A percentile compares a stretch with the other conserved stretches of the same genome.
Evolutionary conservation across 805 yeast genomes (phyloP).

Genomic region (Suhomyces faveliae): DNA sequence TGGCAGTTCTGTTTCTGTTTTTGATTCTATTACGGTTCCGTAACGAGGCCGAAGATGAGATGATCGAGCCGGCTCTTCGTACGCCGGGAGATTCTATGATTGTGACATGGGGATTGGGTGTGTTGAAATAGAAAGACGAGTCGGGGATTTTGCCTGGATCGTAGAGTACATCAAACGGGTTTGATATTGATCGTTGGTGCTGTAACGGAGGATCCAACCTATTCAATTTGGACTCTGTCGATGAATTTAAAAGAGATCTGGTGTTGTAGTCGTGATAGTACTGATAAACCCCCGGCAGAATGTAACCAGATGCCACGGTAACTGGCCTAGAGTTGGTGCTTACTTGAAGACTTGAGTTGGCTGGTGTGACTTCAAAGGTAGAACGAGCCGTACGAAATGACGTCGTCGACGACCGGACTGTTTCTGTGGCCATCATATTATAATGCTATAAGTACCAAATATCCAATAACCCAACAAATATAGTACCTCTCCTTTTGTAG

Average conservation of each 20-base stretch:
- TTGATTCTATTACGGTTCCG: constrained; percentile 30
- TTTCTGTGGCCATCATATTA: background rate
- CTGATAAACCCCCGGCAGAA: constrained; percentile 7
- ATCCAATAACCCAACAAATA: background rate
- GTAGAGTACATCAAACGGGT: constrained; percentile 31
- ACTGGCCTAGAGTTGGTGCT: background rate
- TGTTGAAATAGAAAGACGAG: background rate
- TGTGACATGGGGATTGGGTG: constrained; percentile 24
- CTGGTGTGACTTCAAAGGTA: constrained; percentile 1
- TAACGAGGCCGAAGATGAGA: constrained; percentile 31
- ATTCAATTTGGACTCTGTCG: background rate
- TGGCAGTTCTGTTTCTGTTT: constrained; percentile 25
- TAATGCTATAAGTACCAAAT: background rate
- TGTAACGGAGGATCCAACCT: background rate
- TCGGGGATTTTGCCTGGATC: constrained; percentile 6
- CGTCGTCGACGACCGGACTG: constrained; percentile 12
- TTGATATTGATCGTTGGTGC: constrained; percentile 17
- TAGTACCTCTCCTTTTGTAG: background rate
- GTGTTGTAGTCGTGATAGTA: constrained; percentile 7
- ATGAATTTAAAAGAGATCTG: background rate
- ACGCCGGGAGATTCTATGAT: constrained; percentile 19
- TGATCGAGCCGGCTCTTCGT: constrained; percentile 27
- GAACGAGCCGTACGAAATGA: constrained; percentile 14
- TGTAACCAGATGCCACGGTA: background rate
- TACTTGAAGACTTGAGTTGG: background rate